A percentile compares a stretch with the other conserved stretches of the same genome.
phyloP scores from a whole-genome alignment of 2,329 filamentous ascomycete genomes.

The Monosporascus ibericus region DNA sequence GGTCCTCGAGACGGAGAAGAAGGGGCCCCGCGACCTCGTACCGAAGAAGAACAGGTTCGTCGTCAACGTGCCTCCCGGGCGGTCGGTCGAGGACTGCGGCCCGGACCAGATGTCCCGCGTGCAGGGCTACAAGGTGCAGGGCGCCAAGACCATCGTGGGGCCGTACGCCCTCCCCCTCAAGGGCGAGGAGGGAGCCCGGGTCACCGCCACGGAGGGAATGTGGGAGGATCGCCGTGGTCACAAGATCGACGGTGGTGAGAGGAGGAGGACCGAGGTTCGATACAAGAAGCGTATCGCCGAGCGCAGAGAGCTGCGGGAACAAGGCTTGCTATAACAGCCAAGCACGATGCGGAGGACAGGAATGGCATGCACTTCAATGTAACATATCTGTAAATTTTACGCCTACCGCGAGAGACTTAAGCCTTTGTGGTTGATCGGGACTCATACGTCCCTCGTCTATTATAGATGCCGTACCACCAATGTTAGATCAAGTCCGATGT shows the following conservation, averaged over 20 bases:
- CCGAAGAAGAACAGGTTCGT: slow-evolving; percentile 43
- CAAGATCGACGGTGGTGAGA: slow-evolving; percentile 96
- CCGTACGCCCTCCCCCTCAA: slow-evolving; percentile 67
- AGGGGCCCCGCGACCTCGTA: slow-evolving; percentile 45
- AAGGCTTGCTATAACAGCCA: slow-evolving; percentile 14
- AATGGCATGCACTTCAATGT: slow-evolving; percentile 15
- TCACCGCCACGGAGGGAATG: slow-evolving; percentile 76
- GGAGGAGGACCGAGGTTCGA: slow-evolving; percentile 76
- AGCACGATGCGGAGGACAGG: background rate
- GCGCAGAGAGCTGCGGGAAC: slow-evolving; percentile 58
- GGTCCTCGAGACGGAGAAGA: slow-evolving; percentile 30
- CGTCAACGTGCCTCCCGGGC: slow-evolving; percentile 48
- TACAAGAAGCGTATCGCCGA: slow-evolving; percentile 80
- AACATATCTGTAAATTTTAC: slow-evolving; percentile 14
- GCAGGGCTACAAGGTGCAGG: slow-evolving; percentile 60
- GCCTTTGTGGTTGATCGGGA: background rate
- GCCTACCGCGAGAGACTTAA: background rate
- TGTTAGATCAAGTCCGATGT: too few relatives aligned
- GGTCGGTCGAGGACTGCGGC: slow-evolving; percentile 28
- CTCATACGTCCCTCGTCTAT: too few relatives aligned
- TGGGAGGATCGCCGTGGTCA: slow-evolving; percentile 84
- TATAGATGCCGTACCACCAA: too few relatives aligned
- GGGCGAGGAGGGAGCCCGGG: slow-evolving; percentile 55
- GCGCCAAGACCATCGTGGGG: slow-evolving; percentile 65
- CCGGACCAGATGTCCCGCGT: slow-evolving; percentile 45